Evolutionary conservation across 75 land plant species (phyloP).

Genomic region (Selaginella tamariscina): DNA sequence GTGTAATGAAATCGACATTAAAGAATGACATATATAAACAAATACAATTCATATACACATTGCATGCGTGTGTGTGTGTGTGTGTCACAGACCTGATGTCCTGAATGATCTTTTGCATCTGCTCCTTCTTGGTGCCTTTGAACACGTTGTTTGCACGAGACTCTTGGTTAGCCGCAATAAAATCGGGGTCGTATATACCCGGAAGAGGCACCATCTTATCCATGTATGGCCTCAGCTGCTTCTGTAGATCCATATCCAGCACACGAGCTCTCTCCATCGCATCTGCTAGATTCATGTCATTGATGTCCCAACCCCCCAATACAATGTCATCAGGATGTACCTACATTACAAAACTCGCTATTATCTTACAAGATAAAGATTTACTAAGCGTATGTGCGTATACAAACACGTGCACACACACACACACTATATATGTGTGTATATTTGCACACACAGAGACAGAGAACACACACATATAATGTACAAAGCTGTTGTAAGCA

Average conservation of each 20-base stretch:
- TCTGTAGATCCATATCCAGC: slow-evolving; percentile 83
- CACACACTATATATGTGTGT: no score
- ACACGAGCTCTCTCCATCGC: slow-evolving; percentile 88
- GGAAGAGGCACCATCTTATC: slow-evolving; percentile 81
- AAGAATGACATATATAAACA: no score
- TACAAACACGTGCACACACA: no score
- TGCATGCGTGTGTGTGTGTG: no score
- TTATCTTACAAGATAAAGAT: no score
- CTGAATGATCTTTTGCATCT: slow-evolving; percentile 55
- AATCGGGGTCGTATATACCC: slow-evolving; percentile 89
- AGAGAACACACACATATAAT: no score
- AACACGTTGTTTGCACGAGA: slow-evolving; percentile 70
- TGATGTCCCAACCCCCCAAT: slow-evolving; percentile 94
- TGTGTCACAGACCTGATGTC: slow-evolving; percentile 93
- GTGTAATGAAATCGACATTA: no score
- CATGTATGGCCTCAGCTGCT: slow-evolving; percentile 90
- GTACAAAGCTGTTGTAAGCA: no score
- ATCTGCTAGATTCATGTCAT: slow-evolving; percentile 83
- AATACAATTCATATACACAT: no score
- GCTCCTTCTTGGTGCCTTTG: slow-evolving; percentile 87
- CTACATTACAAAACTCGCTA: slow-evolving; percentile 36
- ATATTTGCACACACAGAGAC: no score
- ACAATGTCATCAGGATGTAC: slow-evolving; percentile 88
- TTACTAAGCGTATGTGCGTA: no score
- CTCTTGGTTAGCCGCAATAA: slow-evolving; percentile 87